Evolutionary conservation across 148 eudicot species (phyloP).

Genomic region (Rheum nobile): DNA sequence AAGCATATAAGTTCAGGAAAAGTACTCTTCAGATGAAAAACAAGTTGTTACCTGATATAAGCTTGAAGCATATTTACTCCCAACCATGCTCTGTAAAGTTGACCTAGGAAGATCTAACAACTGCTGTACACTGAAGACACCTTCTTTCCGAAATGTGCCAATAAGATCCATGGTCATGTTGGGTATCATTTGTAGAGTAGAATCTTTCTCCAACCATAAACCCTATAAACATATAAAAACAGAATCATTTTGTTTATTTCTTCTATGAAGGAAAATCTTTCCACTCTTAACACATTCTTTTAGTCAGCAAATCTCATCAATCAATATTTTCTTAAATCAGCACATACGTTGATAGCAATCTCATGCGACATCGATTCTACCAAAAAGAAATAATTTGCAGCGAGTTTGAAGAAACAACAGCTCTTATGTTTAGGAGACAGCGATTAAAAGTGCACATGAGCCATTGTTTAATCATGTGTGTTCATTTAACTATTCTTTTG

Average conservation of each 20-base stretch:
- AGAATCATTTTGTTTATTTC: neutral
- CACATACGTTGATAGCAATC: neutral
- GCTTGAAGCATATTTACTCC: constrained; percentile 18
- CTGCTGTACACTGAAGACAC: constrained; percentile 52
- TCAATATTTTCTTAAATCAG: too few relatives aligned
- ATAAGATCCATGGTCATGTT: constrained; percentile 57
- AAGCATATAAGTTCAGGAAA: neutral
- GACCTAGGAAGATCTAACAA: constrained; percentile 48
- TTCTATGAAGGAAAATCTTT: neutral
- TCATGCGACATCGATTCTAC: too few relatives aligned
- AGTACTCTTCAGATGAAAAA: neutral
- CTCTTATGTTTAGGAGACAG: neutral
- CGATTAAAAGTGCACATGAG: neutral
- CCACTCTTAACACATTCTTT: neutral
- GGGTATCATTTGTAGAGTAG: constrained; percentile 77
- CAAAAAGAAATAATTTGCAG: neutral
- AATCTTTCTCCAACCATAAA: constrained; percentile 62
- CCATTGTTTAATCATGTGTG: neutral
- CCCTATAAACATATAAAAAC: constrained; percentile 36
- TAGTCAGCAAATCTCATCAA: neutral
- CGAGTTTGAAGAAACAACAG: neutral
- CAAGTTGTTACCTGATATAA: constrained; percentile 4
- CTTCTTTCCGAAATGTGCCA: constrained; percentile 34
- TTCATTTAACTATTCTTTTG: neutral
- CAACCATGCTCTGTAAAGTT: constrained; percentile 35